Conservation (phyloP, 345 rosid genomes). For the Lumnitzera racemosa region DNA sequence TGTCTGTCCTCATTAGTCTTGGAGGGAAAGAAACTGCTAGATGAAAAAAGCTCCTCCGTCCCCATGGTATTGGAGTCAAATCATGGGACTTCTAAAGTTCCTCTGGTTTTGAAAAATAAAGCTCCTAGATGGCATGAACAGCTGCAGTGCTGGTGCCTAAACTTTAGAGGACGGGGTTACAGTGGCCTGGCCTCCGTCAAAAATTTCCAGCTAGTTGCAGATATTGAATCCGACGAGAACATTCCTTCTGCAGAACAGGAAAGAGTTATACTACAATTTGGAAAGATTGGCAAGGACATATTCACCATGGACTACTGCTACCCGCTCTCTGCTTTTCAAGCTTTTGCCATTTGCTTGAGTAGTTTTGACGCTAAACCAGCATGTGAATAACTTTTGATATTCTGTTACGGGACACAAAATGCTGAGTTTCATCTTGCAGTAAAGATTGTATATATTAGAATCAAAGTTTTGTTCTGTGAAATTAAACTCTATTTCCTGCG, state of each 20-base stretch:
- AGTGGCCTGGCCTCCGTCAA: conserved; percentile 70
- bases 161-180: conserved; percentile 75
- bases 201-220: conserved; percentile 85
- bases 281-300: conserved; percentile 89
- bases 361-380: conserved; percentile 95
- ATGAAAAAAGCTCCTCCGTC: conserved; percentile 27
- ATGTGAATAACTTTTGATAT: conserved; percentile 43
- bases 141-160: conserved; percentile 90
- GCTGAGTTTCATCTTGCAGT: too few relatives aligned
- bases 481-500: too few relatives aligned
- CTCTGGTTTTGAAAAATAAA: conserved; percentile 71
- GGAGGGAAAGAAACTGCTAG: conserved; percentile 32
- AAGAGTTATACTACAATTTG: conserved; percentile 77
- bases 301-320: conserved; percentile 94
- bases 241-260: conserved; percentile 59
- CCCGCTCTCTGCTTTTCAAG: conserved; percentile 92
- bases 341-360: conserved; percentile 92
- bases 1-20: conserved; percentile 12
- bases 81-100: conserved; percentile 13
- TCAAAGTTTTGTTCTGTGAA: too few relatives aligned
- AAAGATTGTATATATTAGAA: too few relatives aligned
- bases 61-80: conserved; percentile 15
- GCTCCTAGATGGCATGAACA: conserved; percentile 98
- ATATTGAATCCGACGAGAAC: conserved; percentile 40
- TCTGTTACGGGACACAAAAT: too few relatives aligned